phyloP scores from a whole-genome alignment of 306 rosid genomes.

The Sicyos baderoa region DNA sequence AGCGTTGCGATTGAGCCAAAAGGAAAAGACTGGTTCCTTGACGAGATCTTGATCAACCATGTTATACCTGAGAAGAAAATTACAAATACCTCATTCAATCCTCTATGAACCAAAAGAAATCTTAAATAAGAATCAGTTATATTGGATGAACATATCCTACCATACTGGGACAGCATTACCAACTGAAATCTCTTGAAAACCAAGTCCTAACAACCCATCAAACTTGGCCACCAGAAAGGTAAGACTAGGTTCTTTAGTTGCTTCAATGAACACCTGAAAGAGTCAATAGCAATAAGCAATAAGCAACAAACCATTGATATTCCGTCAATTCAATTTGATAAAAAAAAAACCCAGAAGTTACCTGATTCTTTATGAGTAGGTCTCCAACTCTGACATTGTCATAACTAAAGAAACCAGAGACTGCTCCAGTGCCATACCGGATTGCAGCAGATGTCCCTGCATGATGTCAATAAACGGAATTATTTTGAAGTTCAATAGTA shows the following conservation, averaged over 20 bases:
- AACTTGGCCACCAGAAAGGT: conserved; percentile 67
- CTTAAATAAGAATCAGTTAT: not conserved
- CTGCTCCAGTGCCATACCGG: conserved; percentile 76
- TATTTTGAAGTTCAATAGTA: not conserved
- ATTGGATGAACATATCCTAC: conserved; percentile 29
- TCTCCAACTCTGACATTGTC: conserved; percentile 72
- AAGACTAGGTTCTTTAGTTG: conserved; percentile 64
- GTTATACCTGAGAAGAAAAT: conserved; percentile 55
- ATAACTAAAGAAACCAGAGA: conserved; percentile 82
- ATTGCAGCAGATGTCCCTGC: conserved; percentile 79
- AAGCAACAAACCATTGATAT: not conserved
- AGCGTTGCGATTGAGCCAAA: conserved; percentile 80
- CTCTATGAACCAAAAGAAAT: not conserved
- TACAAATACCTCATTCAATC: conserved; percentile 17
- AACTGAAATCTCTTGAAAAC: conserved; percentile 84
- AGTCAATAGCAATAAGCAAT: not conserved
- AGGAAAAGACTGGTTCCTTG: conserved; percentile 77
- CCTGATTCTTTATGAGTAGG: conserved; percentile 60
- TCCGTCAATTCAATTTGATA: not conserved
- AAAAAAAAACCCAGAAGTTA: conserved; percentile 18
- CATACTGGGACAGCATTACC: conserved; percentile 79
- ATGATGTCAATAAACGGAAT: not conserved
- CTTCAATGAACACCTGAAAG: conserved; percentile 73
- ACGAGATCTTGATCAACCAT: conserved; percentile 71
- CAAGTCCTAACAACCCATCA: conserved; percentile 93